Conservation (phyloP, 768 basidiomycete genomes). For the Termitomyces heimii region DNA sequence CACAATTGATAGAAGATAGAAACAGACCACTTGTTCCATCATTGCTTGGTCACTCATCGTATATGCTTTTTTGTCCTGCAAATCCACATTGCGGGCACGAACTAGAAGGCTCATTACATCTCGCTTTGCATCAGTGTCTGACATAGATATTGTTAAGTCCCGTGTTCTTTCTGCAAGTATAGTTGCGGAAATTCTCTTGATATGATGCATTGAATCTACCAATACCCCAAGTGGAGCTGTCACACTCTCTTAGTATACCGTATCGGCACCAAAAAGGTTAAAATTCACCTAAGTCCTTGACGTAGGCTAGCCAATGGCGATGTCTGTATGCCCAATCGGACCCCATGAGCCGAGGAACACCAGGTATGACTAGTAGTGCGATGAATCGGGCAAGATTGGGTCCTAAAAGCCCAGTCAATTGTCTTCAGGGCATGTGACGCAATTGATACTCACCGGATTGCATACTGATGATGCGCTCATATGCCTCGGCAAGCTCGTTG, state of each 20-base stretch:
- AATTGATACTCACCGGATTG: slow-evolving; percentile 23
- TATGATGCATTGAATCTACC: slow-evolving; percentile 34
- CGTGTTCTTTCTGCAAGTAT: slow-evolving; percentile 37
- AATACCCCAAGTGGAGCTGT: slow-evolving; percentile 19
- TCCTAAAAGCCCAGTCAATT: slow-evolving; percentile 6
- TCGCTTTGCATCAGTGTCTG: slow-evolving; percentile 35
- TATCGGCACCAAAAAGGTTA: neutral
- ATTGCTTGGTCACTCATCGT: slow-evolving; percentile 40
- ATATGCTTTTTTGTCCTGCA: slow-evolving; percentile 27
- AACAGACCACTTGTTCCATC: slow-evolving; percentile 46
- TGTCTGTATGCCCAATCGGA: slow-evolving; percentile 32
- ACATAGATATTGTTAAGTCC: slow-evolving; percentile 24
- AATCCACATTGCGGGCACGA: slow-evolving; percentile 32
- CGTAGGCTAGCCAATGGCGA: slow-evolving; percentile 23
- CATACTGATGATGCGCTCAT: slow-evolving; percentile 33
- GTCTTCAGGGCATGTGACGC: neutral
- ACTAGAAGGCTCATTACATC: slow-evolving; percentile 52
- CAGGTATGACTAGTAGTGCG: slow-evolving; percentile 29
- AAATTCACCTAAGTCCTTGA: slow-evolving; percentile 16
- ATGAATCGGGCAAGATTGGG: slow-evolving; percentile 31
- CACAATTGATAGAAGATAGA: neutral
- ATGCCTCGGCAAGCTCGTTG: slow-evolving; percentile 42
- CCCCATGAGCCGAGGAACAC: slow-evolving; percentile 21
- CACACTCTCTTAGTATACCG: neutral
- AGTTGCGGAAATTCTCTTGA: slow-evolving; percentile 29